Conservation (phyloP, 2,329 filamentous ascomycete species). For the Fusarium fujikuroi region DNA sequence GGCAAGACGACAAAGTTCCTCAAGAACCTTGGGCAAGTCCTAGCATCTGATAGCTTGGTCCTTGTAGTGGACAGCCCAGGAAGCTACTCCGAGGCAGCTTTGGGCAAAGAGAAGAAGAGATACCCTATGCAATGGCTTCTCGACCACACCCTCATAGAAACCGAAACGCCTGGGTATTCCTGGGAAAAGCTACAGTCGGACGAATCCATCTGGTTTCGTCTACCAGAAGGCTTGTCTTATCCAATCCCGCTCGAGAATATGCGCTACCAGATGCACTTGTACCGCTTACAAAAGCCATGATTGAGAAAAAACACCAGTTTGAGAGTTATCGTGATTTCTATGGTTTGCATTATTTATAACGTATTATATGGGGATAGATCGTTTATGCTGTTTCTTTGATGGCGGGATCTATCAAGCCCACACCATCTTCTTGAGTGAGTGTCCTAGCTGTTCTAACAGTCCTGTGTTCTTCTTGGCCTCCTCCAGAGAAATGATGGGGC, state of each 20-base stretch:
- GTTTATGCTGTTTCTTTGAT: constrained; percentile 17
- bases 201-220: constrained; percentile 87
- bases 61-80: constrained; percentile 94
- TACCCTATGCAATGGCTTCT: constrained; percentile 97
- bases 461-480: constrained; percentile 91
- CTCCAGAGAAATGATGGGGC: constrained; percentile 82
- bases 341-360: constrained; percentile 23
- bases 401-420: constrained; percentile 67
- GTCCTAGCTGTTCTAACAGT: constrained; percentile 85
- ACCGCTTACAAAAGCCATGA: constrained; percentile 55
- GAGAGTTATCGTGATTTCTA: constrained; percentile 33
- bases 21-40: constrained; percentile 69
- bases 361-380: constrained; percentile 1
- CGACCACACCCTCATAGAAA: constrained; percentile 77
- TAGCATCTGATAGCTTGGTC: constrained; percentile 72
- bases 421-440: constrained; percentile 92
- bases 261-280: constrained; percentile 93
- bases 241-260: constrained; percentile 92
- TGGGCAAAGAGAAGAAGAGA: constrained; percentile 70
- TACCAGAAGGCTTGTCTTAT: constrained; percentile 75
- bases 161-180: constrained; percentile 49
- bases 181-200: constrained; percentile 83
- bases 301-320: constrained; percentile 3
- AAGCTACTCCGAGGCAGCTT: constrained; percentile 84
- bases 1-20: constrained; percentile 81